phyloP scores from a whole-genome alignment of 139 green algal species.

The Trebouxia sp. region DNA sequence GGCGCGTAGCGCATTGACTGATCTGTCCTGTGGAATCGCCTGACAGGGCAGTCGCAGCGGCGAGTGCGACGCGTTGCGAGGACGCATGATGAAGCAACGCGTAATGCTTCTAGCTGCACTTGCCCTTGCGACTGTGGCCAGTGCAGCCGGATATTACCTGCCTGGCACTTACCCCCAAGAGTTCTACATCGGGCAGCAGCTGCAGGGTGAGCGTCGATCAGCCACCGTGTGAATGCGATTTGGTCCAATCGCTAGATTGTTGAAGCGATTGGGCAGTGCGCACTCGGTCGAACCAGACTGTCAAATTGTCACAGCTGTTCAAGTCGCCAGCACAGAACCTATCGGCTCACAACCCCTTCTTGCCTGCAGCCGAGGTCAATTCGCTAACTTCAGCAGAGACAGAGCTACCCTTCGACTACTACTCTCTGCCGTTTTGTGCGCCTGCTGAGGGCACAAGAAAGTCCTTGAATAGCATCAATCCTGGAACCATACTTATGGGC shows the following conservation, averaged over 20 bases:
- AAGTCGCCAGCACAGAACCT: too few species aligned
- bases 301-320: too few species aligned
- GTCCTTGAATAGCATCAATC: constrained; percentile 77
- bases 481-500: constrained; percentile 90
- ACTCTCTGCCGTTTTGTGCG: constrained; percentile 93
- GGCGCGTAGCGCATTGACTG: too few species aligned
- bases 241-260: too few species aligned
- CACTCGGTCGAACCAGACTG: too few species aligned
- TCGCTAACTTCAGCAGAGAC: constrained; percentile 89
- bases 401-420: constrained; percentile 94
- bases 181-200: constrained; percentile 55
- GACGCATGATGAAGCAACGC: neutral
- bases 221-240: too few species aligned
- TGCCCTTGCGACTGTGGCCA: constrained; percentile 14
- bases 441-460: constrained; percentile 77
- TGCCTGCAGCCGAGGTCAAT: constrained; percentile 75
- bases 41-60: too few species aligned
- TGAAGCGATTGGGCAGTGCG: too few species aligned
- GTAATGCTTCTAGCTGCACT: neutral
- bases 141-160: constrained; percentile 34
- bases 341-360: too few species aligned
- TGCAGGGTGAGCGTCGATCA: constrained; percentile 67
- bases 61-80: too few species aligned
- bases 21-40: too few species aligned
- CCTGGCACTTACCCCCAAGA: constrained; percentile 78